Percentiles rank a stretch among this genome's conserved stretches.
phyloP scores from a whole-genome alignment of 306 rosid genomes.

The Calophaca sinica region DNA sequence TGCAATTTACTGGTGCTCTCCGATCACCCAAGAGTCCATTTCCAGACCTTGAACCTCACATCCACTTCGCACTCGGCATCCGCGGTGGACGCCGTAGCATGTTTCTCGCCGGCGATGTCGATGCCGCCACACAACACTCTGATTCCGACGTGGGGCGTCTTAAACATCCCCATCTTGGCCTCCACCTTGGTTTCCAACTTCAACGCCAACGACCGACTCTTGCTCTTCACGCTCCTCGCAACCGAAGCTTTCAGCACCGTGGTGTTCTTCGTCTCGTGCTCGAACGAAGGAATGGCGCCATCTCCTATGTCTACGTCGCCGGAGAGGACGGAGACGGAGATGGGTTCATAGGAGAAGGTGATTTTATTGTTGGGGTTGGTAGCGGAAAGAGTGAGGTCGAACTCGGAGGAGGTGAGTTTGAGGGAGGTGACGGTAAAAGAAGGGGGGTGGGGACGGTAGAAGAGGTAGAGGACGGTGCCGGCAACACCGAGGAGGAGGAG shows the following conservation, averaged over 20 bases:
- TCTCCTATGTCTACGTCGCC: conserved; percentile 37
- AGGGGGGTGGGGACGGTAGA: conserved; percentile 65
- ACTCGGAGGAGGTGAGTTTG: conserved; percentile 41
- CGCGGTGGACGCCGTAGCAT: conserved; percentile 62
- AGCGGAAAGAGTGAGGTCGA: conserved; percentile 47
- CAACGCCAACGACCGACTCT: conserved; percentile 63
- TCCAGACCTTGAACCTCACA: conserved; percentile 88
- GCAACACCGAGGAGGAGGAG: conserved; percentile 60
- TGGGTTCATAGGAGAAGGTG: conserved; percentile 42
- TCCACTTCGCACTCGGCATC: conserved; percentile 71
- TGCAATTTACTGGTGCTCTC: neutral
- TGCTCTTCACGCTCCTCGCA: conserved; percentile 58
- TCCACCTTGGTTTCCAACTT: conserved; percentile 75
- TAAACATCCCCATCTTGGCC: conserved; percentile 62
- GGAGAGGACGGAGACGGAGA: conserved; percentile 40
- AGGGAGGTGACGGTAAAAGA: conserved; percentile 50
- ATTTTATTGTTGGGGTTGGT: conserved; percentile 52
- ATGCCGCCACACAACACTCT: conserved; percentile 74
- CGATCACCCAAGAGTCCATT: conserved; percentile 77
- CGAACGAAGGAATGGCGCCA: conserved; percentile 54
- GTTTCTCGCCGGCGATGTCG: conserved; percentile 58
- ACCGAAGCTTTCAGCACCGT: conserved; percentile 63
- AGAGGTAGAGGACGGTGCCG: conserved; percentile 61
- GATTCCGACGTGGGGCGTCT: conserved; percentile 69
- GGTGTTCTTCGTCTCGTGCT: conserved; percentile 69